These are phyloP conservation scores for Daldinia decipiens DNA, from an alignment of 495 filamentous ascomycete species.

Conservation along the genomic window DNA sequence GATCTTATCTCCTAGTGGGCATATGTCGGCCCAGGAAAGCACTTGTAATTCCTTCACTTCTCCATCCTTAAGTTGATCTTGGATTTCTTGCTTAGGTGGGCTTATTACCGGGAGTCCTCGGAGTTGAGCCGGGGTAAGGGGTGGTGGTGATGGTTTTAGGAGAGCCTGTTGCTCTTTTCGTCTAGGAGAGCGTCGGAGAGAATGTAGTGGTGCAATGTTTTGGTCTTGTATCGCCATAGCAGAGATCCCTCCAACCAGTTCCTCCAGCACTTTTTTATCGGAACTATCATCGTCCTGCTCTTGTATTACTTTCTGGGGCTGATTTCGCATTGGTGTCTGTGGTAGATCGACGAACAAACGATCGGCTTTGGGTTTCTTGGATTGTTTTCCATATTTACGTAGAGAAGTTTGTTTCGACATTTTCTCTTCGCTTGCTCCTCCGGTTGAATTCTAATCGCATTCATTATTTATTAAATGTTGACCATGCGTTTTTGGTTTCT, in stretches of 20 bases:
- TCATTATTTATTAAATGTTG: conserved; percentile 22
- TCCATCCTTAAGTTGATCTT: conserved; percentile 9
- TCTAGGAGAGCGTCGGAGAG: conserved; percentile 30
- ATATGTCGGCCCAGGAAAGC: conserved; percentile 63
- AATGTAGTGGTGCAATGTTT: conserved; percentile 11
- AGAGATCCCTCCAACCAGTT: conserved; percentile 29
- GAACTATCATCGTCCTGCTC: neutral
- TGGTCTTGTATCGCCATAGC: conserved; percentile 40
- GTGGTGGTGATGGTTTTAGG: conserved; percentile 19
- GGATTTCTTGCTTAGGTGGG: neutral
- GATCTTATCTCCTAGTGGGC: conserved; percentile 59
- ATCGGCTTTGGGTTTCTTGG: conserved; percentile 50
- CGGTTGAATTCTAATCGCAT: conserved; percentile 3
- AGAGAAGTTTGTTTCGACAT: conserved; percentile 49
- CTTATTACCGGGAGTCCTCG: conserved; percentile 11
- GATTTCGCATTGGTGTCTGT: conserved; percentile 47
- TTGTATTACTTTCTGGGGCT: conserved; percentile 6
- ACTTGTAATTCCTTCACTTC: conserved; percentile 44
- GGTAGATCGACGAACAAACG: conserved; percentile 58
- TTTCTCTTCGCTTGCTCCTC: neutral
- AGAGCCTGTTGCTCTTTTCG: conserved; percentile 32
- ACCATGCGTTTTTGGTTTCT: conserved; percentile 9
- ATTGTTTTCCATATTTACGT: conserved; percentile 58
- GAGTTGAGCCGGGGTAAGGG: conserved; percentile 14
- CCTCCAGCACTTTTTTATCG: conserved; percentile 10